Evolutionary conservation across 768 basidiomycete species (phyloP), one percentile per base, ranked within the genome.

Genomic region (Scleroderma bovista): DNA sequence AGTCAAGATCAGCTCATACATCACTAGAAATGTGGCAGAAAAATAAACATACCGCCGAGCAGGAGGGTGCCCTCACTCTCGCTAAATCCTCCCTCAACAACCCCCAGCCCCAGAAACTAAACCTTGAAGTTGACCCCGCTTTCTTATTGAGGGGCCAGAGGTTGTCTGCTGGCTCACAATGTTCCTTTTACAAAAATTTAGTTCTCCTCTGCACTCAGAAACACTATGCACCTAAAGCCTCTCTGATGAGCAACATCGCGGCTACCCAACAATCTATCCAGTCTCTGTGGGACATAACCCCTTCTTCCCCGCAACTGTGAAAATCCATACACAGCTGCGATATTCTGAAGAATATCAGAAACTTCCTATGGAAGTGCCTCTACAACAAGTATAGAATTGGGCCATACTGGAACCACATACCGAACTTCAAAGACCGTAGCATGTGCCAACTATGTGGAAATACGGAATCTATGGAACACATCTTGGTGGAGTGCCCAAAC

Each of bases 321-420:
- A 50, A 34, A 24, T 41, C 50, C 13, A 42, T 43, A 8, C 3
- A 40, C 2, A 34, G 54, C 37, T 48, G 47, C 15, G 51, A 52
- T 41, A 46, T 59, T 1, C 44, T 52, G 1, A 20, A 50, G 16
- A 53, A 53, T 12, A 56, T 56, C 7, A 19, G 50, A 7, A 47
- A 54, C 44, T 59, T 59, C 53, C 46, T 56, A 17, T 60, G 57
- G 59, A 63, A 51, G 44, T 29, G 48, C 15, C 29, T 59, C 20
- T 57, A 63, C 44, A 55, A 54, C 39, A 56, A 50, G 16, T 60
- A 60, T 6, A 46, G 20, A 13, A 36, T 36, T 13, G 12, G 34
- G 4, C 12, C 34, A 37, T 46, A 36, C 44, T 47, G 52, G 41
- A 24, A n/a, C 3, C 5, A 29, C 9, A 31, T 44, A 9, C 22